Evolutionary conservation across 352 stramenopile species (phyloP).

Genomic region (Phytopythium chamaehyphon): DNA sequence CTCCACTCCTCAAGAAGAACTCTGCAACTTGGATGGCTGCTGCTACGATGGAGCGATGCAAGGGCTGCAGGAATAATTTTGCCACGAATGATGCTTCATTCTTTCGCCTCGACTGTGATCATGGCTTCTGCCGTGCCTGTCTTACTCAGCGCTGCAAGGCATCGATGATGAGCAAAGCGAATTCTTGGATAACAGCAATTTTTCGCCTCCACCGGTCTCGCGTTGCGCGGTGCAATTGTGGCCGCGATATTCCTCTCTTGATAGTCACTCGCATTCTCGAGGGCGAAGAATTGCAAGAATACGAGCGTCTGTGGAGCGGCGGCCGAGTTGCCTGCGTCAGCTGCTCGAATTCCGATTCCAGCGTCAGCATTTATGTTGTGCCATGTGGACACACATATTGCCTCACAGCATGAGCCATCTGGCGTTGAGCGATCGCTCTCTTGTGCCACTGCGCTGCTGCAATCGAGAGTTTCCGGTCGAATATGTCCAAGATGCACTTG

Average conservation of each 20-base stretch:
- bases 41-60: too few relatives aligned
- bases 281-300: conserved; percentile 11
- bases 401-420: conserved; percentile 49
- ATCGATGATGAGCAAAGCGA: too few relatives aligned
- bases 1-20: background rate
- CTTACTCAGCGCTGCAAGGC: too few relatives aligned
- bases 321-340: conserved; percentile 27
- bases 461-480: conserved; percentile 63
- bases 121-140: too few relatives aligned
- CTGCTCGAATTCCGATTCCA: conserved; percentile 24
- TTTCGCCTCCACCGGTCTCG: background rate
- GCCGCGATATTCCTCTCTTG: conserved; percentile 18
- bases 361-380: conserved; percentile 20
- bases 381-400: conserved; percentile 68
- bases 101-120: too few relatives aligned
- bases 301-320: conserved; percentile 9
- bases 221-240: conserved; percentile 11
- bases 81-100: too few relatives aligned
- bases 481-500: conserved; percentile 44
- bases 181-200: too few relatives aligned
- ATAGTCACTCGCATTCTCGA: conserved; percentile 18
- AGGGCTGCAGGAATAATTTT: too few relatives aligned
- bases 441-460: conserved; percentile 70
- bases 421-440: conserved; percentile 46
- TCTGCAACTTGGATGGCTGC: too few relatives aligned